These are phyloP conservation scores for Linum trigynum DNA, from an alignment of 345 rosid genomes.

Conservation along the genomic window DNA sequence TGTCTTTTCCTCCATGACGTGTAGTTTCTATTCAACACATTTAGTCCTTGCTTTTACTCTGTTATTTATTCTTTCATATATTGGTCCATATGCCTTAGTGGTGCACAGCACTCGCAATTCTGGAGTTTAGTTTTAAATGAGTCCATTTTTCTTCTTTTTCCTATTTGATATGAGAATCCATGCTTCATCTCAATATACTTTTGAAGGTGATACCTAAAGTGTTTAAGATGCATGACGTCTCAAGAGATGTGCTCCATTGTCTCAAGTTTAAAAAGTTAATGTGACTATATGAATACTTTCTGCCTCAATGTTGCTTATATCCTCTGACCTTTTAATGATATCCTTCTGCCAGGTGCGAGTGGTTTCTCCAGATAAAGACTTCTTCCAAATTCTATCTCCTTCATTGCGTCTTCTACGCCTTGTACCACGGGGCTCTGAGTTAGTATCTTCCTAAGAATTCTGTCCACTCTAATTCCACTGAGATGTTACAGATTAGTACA, in stretches of 20 bases:
- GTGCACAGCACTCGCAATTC: too few species aligned
- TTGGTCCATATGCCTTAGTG: too few species aligned
- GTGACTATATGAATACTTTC: not conserved
- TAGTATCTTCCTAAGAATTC: slow-evolving; percentile 24
- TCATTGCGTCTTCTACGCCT: slow-evolving; percentile 84
- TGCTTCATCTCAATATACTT: not conserved
- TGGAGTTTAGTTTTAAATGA: too few species aligned
- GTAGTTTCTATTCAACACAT: not conserved
- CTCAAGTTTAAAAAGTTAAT: not conserved
- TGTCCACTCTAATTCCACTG: not conserved
- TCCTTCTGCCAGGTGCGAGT: slow-evolving; percentile 61
- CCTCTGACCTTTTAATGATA: not conserved
- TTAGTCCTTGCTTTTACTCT: not conserved
- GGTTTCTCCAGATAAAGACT: slow-evolving; percentile 98
- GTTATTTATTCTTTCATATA: not conserved
- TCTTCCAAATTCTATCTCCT: slow-evolving; percentile 93
- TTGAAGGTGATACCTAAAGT: not conserved
- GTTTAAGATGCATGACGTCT: not conserved
- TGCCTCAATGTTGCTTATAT: not conserved
- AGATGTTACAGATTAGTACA: not conserved
- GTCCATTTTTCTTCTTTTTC: too few species aligned
- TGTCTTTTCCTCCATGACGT: not conserved
- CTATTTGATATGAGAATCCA: too few species aligned
- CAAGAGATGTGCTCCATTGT: not conserved
- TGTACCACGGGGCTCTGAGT: slow-evolving; percentile 89